Evolutionary conservation across 192 early-diverging fungal species (phyloP), one percentile per base, ranked within the genome.

Genomic region (Mortierella hygrophila): DNA sequence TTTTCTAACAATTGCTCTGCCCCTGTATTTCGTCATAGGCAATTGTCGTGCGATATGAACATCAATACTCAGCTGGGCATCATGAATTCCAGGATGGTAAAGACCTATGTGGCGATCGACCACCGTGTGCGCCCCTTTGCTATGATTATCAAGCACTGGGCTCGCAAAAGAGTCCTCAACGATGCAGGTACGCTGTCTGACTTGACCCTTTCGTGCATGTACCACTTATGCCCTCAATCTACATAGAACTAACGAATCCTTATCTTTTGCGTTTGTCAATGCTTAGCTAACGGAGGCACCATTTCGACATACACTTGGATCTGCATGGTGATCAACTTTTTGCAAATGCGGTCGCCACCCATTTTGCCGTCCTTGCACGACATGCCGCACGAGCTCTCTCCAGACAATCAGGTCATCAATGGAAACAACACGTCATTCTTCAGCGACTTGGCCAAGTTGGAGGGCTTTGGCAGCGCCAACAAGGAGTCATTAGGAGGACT

Each of bases 91-190:
- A 88, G 90, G 46, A 93, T 98, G 92, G 94, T 99, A 82, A 93
- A 94, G 88, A 95, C 95, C 10, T 98, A 98, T 92, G 97, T 98
- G 9, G 92, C 91, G 10, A 91, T 97, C 40, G 97, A 98, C 87
- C 89, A 94, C 20, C 93, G 97, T 18, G 97, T 98, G n/a, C 91
- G 94, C 44, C 97, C 96, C 1, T 91, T 99, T 80, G 91, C 95
- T 55, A 95, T 98, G 94, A 92, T 97, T n/a, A 90, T 99, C 90
- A 99, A 98, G 83, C 89, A 98, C 85, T 99, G 97, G 97, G 93
- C 98, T 55, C 91, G 94, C 79, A 93, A 91, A 75, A 89, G 98
- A 73, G 93, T 92, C 40, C 84, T 99, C 71, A 98, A 97, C 84
- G 97, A 99, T 83, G 95, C 95, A 54, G 95, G 95, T 96, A 90